Evolutionary conservation across 176 grass and related monocot species (phyloP).

Genomic region (Thalia dealbata): DNA sequence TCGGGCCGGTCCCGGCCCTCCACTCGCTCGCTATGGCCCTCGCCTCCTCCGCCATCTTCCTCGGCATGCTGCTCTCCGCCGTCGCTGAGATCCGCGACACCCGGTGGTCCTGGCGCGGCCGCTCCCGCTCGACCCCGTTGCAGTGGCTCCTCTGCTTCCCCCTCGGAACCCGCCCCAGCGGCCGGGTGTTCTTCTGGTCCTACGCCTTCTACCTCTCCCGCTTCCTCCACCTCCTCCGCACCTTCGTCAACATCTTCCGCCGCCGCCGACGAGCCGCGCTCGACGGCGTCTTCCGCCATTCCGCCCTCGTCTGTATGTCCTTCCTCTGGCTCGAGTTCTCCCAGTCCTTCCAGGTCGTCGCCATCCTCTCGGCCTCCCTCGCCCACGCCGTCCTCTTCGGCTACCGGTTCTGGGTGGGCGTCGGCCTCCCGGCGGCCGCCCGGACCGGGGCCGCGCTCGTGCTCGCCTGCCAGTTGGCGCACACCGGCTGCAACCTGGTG

Average conservation of each 20-base stretch:
- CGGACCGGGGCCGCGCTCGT: not conserved
- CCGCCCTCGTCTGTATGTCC: constrained; percentile 21
- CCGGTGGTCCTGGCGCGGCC: constrained; percentile 20
- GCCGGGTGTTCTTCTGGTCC: constrained; percentile 25
- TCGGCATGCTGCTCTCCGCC: constrained; percentile 9
- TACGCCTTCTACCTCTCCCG: constrained; percentile 26
- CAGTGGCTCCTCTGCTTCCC: constrained; percentile 20
- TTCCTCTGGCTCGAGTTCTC: constrained; percentile 26
- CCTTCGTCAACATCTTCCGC: constrained; percentile 17
- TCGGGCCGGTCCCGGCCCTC: constrained; percentile 11
- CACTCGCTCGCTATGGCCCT: constrained; percentile 20
- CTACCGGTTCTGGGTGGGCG: constrained; percentile 15
- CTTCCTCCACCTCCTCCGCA: constrained; percentile 24
- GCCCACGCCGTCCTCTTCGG: constrained; percentile 11
- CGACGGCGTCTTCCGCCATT: constrained; percentile 11
- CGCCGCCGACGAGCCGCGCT: constrained; percentile 8
- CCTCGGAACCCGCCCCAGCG: constrained; percentile 14
- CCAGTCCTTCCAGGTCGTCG: constrained; percentile 21
- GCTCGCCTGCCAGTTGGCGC: constrained; percentile 2
- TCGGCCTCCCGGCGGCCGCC: constrained; percentile 13
- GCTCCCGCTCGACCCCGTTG: constrained; percentile 3
- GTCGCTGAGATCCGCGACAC: constrained; percentile 17
- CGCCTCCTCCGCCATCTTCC: constrained; percentile 14
- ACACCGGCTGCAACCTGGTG: not conserved
- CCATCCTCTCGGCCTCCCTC: constrained; percentile 18